A percentile compares a stretch with the other conserved stretches of the same genome.
These are phyloP conservation scores for Neocallimastix lanati DNA, from an alignment of 192 early-diverging fungal genomes.

Conservation along the genomic window DNA sequence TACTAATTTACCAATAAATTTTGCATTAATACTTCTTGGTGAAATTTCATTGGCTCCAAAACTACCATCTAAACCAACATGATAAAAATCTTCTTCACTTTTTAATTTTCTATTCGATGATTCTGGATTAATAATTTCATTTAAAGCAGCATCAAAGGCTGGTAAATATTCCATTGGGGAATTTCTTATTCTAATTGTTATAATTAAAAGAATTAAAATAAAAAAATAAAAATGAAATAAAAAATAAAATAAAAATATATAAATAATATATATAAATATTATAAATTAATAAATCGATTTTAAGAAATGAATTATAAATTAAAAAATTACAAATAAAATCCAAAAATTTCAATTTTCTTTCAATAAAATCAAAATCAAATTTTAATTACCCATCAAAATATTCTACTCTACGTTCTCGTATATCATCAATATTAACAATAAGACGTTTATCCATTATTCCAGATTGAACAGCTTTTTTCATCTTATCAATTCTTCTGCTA, in stretches of 20 bases:
- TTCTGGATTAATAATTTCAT: constrained; percentile 25
- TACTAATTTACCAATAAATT: constrained; percentile 65
- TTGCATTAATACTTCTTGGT: constrained; percentile 66
- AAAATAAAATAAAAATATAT: neutral
- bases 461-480: neutral
- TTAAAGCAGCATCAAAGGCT: constrained; percentile 59
- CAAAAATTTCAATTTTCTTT: no score
- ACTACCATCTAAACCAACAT: constrained; percentile 73
- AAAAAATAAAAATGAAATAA: neutral
- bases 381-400: constrained; percentile 50
- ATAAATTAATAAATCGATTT: no score
- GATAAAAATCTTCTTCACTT: constrained; percentile 32
- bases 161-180: constrained; percentile 68
- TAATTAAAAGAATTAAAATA: constrained; percentile 12
- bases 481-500: neutral
- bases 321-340: no score
- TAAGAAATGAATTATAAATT: no score
- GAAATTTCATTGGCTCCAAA: constrained; percentile 79
- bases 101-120: no score
- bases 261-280: neutral
- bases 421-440: constrained; percentile 74
- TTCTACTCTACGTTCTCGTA: constrained; percentile 55
- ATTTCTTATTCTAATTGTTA: neutral
- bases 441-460: constrained; percentile 27
- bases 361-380: no score